Evolutionary conservation across 495 filamentous ascomycete species (phyloP).

Genomic region (Poronia punctata): DNA sequence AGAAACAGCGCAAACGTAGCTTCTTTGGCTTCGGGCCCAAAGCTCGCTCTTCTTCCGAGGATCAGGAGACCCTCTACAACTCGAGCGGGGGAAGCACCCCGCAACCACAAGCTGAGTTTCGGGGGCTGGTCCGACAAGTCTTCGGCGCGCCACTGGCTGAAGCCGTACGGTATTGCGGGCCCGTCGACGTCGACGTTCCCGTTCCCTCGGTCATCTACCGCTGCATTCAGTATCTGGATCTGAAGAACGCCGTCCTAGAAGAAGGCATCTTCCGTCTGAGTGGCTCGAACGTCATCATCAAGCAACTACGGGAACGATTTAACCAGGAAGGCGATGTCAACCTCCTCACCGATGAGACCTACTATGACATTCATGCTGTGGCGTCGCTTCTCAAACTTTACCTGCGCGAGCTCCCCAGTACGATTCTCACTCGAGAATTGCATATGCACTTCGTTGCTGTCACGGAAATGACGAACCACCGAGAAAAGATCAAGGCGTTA

Average conservation of each 20-base stretch:
- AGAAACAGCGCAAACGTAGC: constrained; percentile 78
- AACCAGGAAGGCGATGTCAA: constrained; percentile 93
- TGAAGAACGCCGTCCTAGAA: constrained; percentile 74
- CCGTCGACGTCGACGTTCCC: constrained; percentile 60
- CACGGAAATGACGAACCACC: constrained; percentile 68
- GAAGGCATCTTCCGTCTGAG: constrained; percentile 96
- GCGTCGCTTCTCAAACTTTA: constrained; percentile 93
- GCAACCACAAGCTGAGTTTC: constrained; percentile 34
- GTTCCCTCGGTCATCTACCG: constrained; percentile 95
- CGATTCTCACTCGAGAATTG: constrained; percentile 83
- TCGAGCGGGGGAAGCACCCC: constrained; percentile 24
- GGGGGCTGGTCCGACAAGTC: constrained; percentile 58
- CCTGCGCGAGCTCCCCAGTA: constrained; percentile 82
- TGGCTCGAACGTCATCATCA: constrained; percentile 90
- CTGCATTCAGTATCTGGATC: constrained; percentile 86
- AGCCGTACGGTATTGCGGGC: constrained; percentile 73
- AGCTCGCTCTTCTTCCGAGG: constrained; percentile 41
- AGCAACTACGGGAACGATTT: constrained; percentile 81
- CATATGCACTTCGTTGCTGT: constrained; percentile 83
- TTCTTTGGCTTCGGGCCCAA: constrained; percentile 82
- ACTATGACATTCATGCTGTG: constrained; percentile 93
- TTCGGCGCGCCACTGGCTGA: constrained; percentile 86
- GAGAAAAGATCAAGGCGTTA: constrained; percentile 75
- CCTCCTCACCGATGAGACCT: constrained; percentile 71
- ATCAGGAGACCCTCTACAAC: constrained; percentile 40